These are phyloP conservation scores for Tuber umbilicatum DNA, from an alignment of 495 filamentous ascomycete genomes.

Conservation along the genomic window DNA sequence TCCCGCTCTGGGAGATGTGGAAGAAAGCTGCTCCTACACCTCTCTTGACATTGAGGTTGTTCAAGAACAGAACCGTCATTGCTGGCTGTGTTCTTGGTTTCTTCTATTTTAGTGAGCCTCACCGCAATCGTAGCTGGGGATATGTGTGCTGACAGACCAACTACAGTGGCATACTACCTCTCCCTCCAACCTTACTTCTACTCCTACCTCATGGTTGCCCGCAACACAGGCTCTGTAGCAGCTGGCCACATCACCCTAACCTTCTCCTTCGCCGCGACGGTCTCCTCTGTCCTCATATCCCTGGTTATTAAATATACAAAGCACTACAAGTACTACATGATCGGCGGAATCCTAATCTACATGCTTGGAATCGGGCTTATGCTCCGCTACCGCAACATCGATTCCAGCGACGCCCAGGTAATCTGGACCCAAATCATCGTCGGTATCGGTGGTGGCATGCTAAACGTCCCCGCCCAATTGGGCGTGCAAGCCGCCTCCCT, in stretches of 20 bases:
- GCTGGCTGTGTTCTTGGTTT: conserved; percentile 54
- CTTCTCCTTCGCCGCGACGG: conserved; percentile 63
- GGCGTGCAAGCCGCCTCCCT: conserved; percentile 59
- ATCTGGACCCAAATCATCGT: conserved; percentile 59
- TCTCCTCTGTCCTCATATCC: conserved; percentile 57
- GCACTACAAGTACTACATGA: conserved; percentile 56
- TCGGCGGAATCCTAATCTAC: conserved; percentile 54
- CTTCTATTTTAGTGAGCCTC: conserved; percentile 52
- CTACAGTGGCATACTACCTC: conserved; percentile 55
- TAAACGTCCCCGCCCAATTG: conserved; percentile 59
- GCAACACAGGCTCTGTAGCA: conserved; percentile 54
- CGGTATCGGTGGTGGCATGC: conserved; percentile 59
- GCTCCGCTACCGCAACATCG: conserved; percentile 56
- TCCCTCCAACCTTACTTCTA: conserved; percentile 61
- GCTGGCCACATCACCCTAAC: conserved; percentile 56
- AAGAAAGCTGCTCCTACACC: conserved; percentile 52
- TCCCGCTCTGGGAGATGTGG: conserved; percentile 59
- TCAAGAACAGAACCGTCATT: conserved; percentile 58
- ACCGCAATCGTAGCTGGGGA: conserved; percentile 34
- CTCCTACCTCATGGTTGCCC: conserved; percentile 68
- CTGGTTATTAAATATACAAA: conserved; percentile 57
- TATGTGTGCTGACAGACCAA: conserved; percentile 23
- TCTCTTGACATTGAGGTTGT: conserved; percentile 54
- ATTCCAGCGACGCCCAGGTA: conserved; percentile 51
- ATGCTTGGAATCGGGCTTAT: conserved; percentile 58